These are phyloP conservation scores for Lathyrus aphaca DNA, from an alignment of 306 rosid species.

Conservation along the genomic window DNA sequence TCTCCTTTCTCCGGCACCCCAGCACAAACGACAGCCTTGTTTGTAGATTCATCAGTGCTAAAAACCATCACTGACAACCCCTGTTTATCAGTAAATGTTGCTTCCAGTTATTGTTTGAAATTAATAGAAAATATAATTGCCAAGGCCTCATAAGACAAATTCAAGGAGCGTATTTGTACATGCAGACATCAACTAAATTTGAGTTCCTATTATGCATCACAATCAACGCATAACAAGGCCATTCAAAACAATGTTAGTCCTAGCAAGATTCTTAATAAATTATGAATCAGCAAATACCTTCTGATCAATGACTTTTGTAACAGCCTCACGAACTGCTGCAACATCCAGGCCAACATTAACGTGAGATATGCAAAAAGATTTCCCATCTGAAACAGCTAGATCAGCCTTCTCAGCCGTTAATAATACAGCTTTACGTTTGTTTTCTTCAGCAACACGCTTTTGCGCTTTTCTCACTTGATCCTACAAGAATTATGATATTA, in stretches of 20 bases:
- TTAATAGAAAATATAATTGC: constrained; percentile 19
- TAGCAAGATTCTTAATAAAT: constrained; percentile 12
- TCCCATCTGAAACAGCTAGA: constrained; percentile 67
- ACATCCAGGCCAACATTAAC: constrained; percentile 90
- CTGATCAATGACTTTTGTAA: constrained; percentile 67
- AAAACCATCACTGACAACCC: constrained; percentile 87
- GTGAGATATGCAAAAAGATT: constrained; percentile 69
- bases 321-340: constrained; percentile 98
- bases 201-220: constrained; percentile 21
- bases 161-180: constrained; percentile 16
- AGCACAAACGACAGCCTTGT: constrained; percentile 93
- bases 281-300: constrained; percentile 55
- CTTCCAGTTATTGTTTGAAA: constrained; percentile 33
- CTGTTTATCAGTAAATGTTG: constrained; percentile 55
- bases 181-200: constrained; percentile 2
- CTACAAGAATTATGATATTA: constrained; percentile 44
- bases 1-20: constrained; percentile 81
- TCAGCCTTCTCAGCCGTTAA: constrained; percentile 73
- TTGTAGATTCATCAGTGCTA: constrained; percentile 79
- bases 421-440: constrained; percentile 73
- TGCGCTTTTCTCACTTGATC: constrained; percentile 82
- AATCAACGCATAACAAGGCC: constrained; percentile 12
- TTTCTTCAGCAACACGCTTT: constrained; percentile 85
- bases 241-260: constrained; percentile 16
- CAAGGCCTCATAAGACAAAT: neutral